Evolutionary conservation across 768 basidiomycete genomes (phyloP).

Genomic region (Panaeolus papilionaceus): DNA sequence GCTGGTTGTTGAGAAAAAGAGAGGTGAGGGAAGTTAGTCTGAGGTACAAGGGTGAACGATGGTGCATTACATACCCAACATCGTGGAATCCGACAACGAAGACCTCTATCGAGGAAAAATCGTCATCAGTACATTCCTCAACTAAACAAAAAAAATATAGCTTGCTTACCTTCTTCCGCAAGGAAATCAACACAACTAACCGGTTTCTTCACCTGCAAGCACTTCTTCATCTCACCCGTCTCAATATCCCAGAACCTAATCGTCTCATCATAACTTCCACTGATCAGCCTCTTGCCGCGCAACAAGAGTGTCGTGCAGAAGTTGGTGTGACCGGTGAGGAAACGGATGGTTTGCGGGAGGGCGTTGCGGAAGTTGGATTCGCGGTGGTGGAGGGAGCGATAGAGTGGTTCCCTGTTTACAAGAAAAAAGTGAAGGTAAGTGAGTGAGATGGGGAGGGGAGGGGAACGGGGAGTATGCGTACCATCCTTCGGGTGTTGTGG

Average conservation of each 20-base stretch:
- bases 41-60: not conserved
- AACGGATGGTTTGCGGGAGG: constrained; percentile 75
- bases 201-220: constrained; percentile 84
- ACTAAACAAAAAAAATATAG: not conserved
- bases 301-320: constrained; percentile 79
- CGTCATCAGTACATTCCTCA: not conserved
- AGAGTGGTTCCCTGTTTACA: constrained; percentile 58
- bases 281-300: constrained; percentile 82
- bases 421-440: no score
- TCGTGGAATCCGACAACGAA: constrained; percentile 95
- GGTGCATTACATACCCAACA: constrained; percentile 66
- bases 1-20: constrained; percentile 40
- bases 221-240: constrained; percentile 68
- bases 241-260: constrained; percentile 92
- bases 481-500: constrained; percentile 76
- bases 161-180: constrained; percentile 69
- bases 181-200: constrained; percentile 91
- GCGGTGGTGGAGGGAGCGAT: constrained; percentile 82
- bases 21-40: not conserved
- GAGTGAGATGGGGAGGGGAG: no score
- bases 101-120: constrained; percentile 58
- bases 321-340: constrained; percentile 85
- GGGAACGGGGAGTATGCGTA: constrained; percentile 36
- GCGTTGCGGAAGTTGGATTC: constrained; percentile 84
- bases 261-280: constrained; percentile 91